Base-by-base conservation (phyloP, 2,329 filamentous ascomycete genomes). In the Colletotrichum sp. region DNA sequence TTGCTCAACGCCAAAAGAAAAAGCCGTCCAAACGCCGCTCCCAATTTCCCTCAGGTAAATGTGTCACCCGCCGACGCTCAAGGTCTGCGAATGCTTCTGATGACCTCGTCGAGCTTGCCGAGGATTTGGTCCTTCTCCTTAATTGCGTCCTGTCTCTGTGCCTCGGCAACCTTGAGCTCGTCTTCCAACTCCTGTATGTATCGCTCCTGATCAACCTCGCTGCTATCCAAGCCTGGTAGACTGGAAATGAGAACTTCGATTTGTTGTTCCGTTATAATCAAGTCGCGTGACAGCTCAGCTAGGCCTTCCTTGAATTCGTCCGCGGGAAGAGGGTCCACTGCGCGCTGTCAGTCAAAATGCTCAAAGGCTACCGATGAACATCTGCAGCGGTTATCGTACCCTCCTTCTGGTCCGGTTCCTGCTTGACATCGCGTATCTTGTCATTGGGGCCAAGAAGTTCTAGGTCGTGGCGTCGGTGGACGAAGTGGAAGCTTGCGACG, bases 231-330 rank as follows among this genome's bases (percentile, higher is more conserved):
- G 0, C 95, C 95, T 0, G 95, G 95, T 3, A 98, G 88, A 26
- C 90, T 91, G 18, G 92, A 93, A 74, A 96, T 94, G 64, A 97
- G 86, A 60, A 91, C 88, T 83, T 97, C 95, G 77, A 97, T 95
- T 85, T 96, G 94, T 85, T 96, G 94, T 80, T 96, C 93, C 81
- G 96, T 95, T 74, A 94, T 83, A 74, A 96, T 93, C 30, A 97
- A 87, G 82, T 96, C 95, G 77, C 91, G 90, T 48, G 94, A 94
- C 69, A 97, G 88, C 83, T 96, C 94, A 76, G 92, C 88, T 82
- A 95, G 90, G 63, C 93, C 91, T 5, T 90, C 90, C 71, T 90
- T 88, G 84, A 95, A 95, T 67, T 92, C 90, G 57, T 94, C 92
- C 12, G 90, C 84, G 1, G 91, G 87, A 30, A 93, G 87, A 4